These are phyloP conservation scores for Mycosphaerella sp. DNA, from an alignment of 2,329 filamentous ascomycete genomes.

Conservation along the genomic window DNA sequence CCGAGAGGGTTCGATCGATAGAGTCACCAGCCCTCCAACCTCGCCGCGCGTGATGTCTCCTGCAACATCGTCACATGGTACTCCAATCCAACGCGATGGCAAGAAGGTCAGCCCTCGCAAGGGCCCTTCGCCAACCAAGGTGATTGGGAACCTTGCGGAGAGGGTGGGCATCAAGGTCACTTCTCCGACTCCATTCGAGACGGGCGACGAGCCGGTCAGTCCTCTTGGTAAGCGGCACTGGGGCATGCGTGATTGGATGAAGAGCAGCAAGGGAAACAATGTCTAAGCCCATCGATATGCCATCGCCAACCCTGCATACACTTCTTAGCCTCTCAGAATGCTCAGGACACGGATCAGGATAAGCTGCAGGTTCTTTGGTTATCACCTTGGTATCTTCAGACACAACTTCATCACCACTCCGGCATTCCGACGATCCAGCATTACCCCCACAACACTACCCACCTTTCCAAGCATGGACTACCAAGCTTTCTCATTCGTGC, in stretches of 20 bases:
- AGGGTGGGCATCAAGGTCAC: slow-evolving; percentile 38
- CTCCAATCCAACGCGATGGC: slow-evolving; percentile 11
- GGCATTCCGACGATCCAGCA: not conserved
- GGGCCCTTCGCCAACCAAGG: slow-evolving; percentile 39
- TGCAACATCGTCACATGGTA: slow-evolving; percentile 18
- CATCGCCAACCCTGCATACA: not conserved
- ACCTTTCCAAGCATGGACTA: not conserved
- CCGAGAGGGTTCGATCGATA: slow-evolving; percentile 25
- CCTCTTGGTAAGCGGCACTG: slow-evolving; percentile 30
- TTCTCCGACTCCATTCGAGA: slow-evolving; percentile 17
- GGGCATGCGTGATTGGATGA: slow-evolving; percentile 30
- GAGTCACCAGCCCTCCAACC: slow-evolving; percentile 20
- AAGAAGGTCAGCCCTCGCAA: slow-evolving; percentile 21
- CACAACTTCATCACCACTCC: not conserved
- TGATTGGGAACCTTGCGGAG: slow-evolving; percentile 43
- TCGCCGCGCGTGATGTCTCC: slow-evolving; percentile 23
- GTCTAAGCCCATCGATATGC: not conserved
- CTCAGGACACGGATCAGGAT: slow-evolving; percentile 6
- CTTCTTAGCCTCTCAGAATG: not conserved
- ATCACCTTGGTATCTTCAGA: slow-evolving; percentile 1
- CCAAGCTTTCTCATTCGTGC: too few relatives aligned
- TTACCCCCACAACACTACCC: not conserved
- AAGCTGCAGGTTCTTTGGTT: slow-evolving; percentile 7
- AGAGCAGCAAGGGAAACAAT: slow-evolving; percentile 16
- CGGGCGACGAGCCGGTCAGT: slow-evolving; percentile 13